A percentile compares a stretch with the other conserved stretches of the same genome.
These are phyloP conservation scores for Ceratocystis variospora DNA, from an alignment of 2,329 filamentous ascomycete species.

Conservation along the genomic window DNA sequence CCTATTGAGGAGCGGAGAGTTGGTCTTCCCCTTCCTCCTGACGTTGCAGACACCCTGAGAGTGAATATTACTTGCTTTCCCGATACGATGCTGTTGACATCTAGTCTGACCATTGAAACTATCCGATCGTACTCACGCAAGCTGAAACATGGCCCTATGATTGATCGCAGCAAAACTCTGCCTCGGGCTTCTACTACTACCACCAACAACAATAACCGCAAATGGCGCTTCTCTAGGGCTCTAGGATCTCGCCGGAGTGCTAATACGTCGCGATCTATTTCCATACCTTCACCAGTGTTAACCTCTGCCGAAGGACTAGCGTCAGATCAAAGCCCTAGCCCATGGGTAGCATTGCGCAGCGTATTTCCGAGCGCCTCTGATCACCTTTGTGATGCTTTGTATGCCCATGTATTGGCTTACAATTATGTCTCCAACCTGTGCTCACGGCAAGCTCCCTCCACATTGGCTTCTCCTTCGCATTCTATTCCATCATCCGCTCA, in stretches of 20 bases:
- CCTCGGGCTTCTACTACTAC: background rate
- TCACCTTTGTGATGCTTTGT: constrained; percentile 44
- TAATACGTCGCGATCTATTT: background rate
- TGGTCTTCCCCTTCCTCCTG: constrained; percentile 37
- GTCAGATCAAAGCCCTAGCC: constrained; percentile 14
- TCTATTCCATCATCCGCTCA: constrained; percentile 20
- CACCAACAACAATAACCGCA: background rate
- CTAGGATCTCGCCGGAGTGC: constrained; percentile 9
- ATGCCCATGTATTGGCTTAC: constrained; percentile 45
- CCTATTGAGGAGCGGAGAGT: constrained; percentile 15
- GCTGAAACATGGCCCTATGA: constrained; percentile 29
- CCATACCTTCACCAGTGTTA: background rate
- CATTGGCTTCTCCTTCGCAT: background rate
- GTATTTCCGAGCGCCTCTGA: constrained; percentile 41
- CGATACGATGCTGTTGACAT: constrained; percentile 44
- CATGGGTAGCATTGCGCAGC: constrained; percentile 35
- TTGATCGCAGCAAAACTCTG: background rate
- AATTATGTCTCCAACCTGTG: constrained; percentile 39
- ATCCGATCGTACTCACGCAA: constrained; percentile 44
- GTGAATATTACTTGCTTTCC: constrained; percentile 44
- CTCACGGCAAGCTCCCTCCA: constrained; percentile 1
- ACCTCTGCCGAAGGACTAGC: background rate
- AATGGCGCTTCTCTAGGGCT: constrained; percentile 17
- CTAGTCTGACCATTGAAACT: constrained; percentile 42
- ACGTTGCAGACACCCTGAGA: constrained; percentile 40